Percentiles rank a stretch among this genome's conserved stretches.
These are phyloP conservation scores for Ustilago sp. DNA, from an alignment of 1,284 basidiomycete genomes.

Conservation along the genomic window DNA sequence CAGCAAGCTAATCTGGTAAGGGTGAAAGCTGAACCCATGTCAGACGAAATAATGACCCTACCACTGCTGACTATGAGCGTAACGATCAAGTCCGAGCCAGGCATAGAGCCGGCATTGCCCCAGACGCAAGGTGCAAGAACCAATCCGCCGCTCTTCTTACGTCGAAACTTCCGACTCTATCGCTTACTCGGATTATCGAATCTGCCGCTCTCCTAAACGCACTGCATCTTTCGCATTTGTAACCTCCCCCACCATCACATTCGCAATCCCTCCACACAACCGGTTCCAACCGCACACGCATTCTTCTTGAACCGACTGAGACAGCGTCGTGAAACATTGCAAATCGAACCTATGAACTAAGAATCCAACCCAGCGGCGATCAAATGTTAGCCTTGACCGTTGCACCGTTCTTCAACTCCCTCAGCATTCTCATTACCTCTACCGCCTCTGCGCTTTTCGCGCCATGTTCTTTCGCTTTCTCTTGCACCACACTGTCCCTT, in stretches of 20 bases:
- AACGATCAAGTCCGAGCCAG: background rate
- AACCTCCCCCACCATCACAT: background rate
- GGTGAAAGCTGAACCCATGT: background rate
- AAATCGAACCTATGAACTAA: background rate
- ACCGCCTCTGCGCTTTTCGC: constrained; percentile 71
- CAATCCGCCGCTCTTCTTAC: constrained; percentile 30
- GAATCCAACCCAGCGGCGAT: background rate
- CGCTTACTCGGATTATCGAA: constrained; percentile 14
- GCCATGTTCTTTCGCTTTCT: constrained; percentile 68
- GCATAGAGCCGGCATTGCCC: background rate
- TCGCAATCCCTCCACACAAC: background rate
- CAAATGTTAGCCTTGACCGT: constrained; percentile 56
- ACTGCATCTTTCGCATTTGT: background rate
- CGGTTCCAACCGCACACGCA: background rate
- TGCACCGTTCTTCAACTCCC: constrained; percentile 81
- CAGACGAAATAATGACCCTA: background rate
- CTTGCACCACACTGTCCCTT: constrained; percentile 51
- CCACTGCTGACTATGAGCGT: background rate
- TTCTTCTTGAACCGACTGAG: background rate
- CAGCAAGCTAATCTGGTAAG: background rate
- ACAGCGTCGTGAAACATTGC: background rate
- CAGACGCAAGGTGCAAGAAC: background rate
- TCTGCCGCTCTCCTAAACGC: constrained; percentile 15
- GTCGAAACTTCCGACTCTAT: constrained; percentile 41
- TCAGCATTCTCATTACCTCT: constrained; percentile 79